Base-by-base conservation (phyloP, 2,329 filamentous ascomycete species). In the Aspergillus sp. region DNA sequence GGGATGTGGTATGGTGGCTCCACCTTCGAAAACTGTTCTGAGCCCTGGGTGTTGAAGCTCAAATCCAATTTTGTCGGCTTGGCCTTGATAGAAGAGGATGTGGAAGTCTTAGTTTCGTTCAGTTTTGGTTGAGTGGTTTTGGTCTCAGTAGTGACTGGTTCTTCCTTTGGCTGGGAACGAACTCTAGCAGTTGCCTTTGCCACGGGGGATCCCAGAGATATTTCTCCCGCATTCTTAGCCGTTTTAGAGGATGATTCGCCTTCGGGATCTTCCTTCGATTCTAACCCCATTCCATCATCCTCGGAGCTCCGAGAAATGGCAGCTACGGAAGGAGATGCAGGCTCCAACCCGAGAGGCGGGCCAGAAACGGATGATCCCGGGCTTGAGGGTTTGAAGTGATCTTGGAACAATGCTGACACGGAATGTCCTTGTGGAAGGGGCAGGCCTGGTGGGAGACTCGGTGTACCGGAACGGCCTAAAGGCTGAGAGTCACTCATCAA, bases 161-260 rank as follows among this genome's bases (percentile, higher is more conserved):
- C 69, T 19, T 52, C 56, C 39, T 68, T 71, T 17, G 57, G 49
- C 19, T 64, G 62, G n/a, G 56, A 56, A 35, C 68, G 68, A 61
- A 65, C 53, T 45, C 71, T 74, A 27, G 50, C 64, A 9, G 70
- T 64, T 6, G 69, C 60, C 54, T 72, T 75, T 15, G 71, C 63
- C 17, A 76, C 72, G 14, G 76, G 76, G 2, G 77, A 79, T 1
- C 76, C 77, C 9, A 77, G 55, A 5, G 76, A 78, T 12, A 77
- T 70, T 17, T 76, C 74, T 8, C 67, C 71, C 5, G 63, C 68
- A 40, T 74, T 71, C 39, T 69, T 73, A 5, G 62, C 56, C 33
- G 68, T 67, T 17, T 55, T 62, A 4, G 67, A 64, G 6, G 63
- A 61, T 6, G 64, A 60, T n/a, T 47, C 62, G 25, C 62, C 57